These are phyloP conservation scores for Phaeosphaeria sp. DNA, from an alignment of 2,329 filamentous ascomycete genomes.

Conservation along the genomic window DNA sequence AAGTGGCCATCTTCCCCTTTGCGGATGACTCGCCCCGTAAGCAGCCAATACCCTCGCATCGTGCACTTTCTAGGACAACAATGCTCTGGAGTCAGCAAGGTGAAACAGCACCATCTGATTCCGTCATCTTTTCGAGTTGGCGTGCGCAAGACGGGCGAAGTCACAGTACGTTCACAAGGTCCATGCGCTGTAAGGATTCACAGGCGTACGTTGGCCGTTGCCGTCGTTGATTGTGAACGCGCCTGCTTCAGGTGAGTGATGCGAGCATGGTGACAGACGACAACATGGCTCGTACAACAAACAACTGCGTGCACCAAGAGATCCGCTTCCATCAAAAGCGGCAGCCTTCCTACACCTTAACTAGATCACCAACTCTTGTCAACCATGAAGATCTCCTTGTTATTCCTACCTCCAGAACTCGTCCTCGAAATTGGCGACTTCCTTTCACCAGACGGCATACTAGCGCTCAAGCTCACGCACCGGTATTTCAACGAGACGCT, in stretches of 20 bases:
- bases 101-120: slow-evolving; percentile 3
- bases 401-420: slow-evolving; percentile 49
- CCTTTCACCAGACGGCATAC: slow-evolving; percentile 44
- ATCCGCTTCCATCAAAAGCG: neutral
- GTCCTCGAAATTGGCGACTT: slow-evolving; percentile 46
- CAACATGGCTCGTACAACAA: neutral
- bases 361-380: neutral
- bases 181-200: neutral
- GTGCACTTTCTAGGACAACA: neutral
- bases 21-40: neutral
- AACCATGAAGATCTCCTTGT: slow-evolving; percentile 12
- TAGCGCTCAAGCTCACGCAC: slow-evolving; percentile 49
- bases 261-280: slow-evolving; percentile 1
- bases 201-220: neutral
- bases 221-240: neutral
- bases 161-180: neutral
- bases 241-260: neutral
- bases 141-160: neutral
- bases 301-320: neutral
- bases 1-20: neutral
- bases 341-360: neutral
- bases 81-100: neutral
- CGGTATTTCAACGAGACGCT: slow-evolving; percentile 37
- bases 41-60: neutral
- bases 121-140: neutral